These are phyloP conservation scores for Amborella trichopoda DNA, from an alignment of 164 flowering plant species.

Conservation along the genomic window DNA sequence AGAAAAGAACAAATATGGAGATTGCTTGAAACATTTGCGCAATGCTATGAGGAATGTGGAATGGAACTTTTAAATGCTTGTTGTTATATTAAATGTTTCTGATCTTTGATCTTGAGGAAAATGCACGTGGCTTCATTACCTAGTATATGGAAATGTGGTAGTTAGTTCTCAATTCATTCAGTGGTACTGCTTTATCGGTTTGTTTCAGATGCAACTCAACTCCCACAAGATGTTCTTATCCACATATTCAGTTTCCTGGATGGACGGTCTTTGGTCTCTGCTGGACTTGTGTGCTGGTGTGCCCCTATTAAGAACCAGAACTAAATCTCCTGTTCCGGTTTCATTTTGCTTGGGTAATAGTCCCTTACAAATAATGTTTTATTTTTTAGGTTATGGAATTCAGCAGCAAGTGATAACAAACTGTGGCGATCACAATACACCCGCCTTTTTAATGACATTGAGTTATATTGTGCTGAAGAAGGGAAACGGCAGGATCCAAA, in stretches of 20 bases:
- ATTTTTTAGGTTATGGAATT: slow-evolving; percentile 62
- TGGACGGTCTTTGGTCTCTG: slow-evolving; percentile 48
- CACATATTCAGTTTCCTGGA: slow-evolving; percentile 74
- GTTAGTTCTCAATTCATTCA: too few relatives aligned
- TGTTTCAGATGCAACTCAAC: slow-evolving; percentile 31
- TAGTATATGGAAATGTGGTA: too few relatives aligned
- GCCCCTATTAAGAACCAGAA: not conserved
- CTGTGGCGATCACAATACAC: slow-evolving; percentile 59
- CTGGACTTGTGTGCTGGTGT: slow-evolving; percentile 61
- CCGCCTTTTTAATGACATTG: slow-evolving; percentile 22
- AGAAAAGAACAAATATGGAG: too few relatives aligned
- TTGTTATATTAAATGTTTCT: too few relatives aligned
- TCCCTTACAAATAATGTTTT: not conserved
- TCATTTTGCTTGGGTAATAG: not conserved
- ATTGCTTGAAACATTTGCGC: too few relatives aligned
- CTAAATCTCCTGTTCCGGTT: not conserved
- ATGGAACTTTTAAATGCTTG: too few relatives aligned
- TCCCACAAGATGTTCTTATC: slow-evolving; percentile 72
- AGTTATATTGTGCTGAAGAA: slow-evolving; percentile 2
- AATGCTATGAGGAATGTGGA: too few relatives aligned
- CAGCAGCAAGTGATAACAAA: slow-evolving; percentile 53
- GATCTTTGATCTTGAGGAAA: too few relatives aligned
- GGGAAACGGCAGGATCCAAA: slow-evolving; percentile 6
- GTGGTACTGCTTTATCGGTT: too few relatives aligned
- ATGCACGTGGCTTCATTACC: too few relatives aligned